Conservation (phyloP, 163 green algal species). For the Smithsoniella earleae region DNA sequence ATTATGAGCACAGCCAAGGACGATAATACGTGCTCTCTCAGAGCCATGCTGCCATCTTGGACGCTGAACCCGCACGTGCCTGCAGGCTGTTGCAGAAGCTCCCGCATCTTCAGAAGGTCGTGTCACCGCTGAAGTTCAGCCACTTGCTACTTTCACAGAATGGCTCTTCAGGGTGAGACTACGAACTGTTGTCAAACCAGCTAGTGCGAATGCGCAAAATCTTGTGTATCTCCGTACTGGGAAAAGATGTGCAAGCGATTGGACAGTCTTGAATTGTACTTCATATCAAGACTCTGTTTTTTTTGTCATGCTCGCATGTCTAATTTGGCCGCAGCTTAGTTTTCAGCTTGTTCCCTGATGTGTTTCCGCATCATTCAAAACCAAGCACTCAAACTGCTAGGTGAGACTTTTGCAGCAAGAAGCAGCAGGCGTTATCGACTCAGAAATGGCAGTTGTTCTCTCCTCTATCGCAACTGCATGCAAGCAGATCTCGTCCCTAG, state of each 20-base stretch:
- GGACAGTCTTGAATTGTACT: too few species aligned
- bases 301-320: too few species aligned
- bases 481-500: slow-evolving; percentile 94
- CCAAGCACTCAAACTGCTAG: background rate
- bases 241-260: background rate
- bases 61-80: too few species aligned
- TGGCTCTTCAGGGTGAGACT: slow-evolving; percentile 70
- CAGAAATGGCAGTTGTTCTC: slow-evolving; percentile 86
- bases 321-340: too few species aligned
- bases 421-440: slow-evolving; percentile 70
- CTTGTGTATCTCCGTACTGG: background rate
- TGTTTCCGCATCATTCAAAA: background rate
- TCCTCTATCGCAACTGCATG: slow-evolving; percentile 86
- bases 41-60: background rate
- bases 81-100: slow-evolving; percentile 17
- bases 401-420: slow-evolving; percentile 66
- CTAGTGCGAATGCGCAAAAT: too few species aligned
- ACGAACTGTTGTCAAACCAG: background rate
- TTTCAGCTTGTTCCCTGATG: background rate
- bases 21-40: background rate
- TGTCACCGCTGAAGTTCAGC: background rate
- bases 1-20: background rate
- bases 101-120: background rate
- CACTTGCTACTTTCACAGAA: slow-evolving; percentile 66
- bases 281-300: too few species aligned